Conservation (phyloP, 1,284 basidiomycete genomes). For the Agroathelia rolfsii region DNA sequence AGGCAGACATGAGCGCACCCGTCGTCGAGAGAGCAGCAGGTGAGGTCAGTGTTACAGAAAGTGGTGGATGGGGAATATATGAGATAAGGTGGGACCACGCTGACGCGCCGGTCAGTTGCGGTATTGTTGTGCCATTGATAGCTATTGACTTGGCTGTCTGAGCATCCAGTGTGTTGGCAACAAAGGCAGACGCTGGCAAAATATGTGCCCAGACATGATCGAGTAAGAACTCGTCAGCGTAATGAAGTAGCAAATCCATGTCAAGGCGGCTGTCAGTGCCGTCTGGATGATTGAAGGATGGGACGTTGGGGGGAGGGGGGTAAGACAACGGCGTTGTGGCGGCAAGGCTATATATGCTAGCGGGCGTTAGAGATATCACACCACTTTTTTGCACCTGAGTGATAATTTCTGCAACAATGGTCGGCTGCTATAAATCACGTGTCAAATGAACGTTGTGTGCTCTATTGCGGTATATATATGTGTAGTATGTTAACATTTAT, state of each 20-base stretch:
- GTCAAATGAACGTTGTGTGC: too few species aligned
- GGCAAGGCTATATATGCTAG: constrained; percentile 1
- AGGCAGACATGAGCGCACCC: constrained; percentile 44
- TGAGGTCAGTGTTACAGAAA: constrained; percentile 25
- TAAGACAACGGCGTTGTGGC: constrained; percentile 1
- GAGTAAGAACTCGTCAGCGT: constrained; percentile 68
- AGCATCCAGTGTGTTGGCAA: constrained; percentile 21
- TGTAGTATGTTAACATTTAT: too few species aligned
- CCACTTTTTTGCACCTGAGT: constrained; percentile 2
- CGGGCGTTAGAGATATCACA: constrained; percentile 1
- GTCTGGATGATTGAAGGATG: too few species aligned
- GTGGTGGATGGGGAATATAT: constrained; percentile 46
- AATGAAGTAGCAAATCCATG: constrained; percentile 78
- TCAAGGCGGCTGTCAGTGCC: too few species aligned
- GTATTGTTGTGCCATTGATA: constrained; percentile 22
- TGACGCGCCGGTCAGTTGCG: constrained; percentile 19
- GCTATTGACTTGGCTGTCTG: constrained; percentile 20
- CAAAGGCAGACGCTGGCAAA: constrained; percentile 61
- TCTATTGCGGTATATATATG: too few species aligned
- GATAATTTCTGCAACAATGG: too few species aligned
- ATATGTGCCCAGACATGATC: constrained; percentile 73
- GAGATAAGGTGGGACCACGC: constrained; percentile 48
- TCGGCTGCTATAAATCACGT: too few species aligned
- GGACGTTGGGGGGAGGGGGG: constrained; percentile 1
- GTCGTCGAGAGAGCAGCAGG: constrained; percentile 20